Base-by-base conservation (phyloP, 768 basidiomycete species). In the Psilocybe sp. region DNA sequence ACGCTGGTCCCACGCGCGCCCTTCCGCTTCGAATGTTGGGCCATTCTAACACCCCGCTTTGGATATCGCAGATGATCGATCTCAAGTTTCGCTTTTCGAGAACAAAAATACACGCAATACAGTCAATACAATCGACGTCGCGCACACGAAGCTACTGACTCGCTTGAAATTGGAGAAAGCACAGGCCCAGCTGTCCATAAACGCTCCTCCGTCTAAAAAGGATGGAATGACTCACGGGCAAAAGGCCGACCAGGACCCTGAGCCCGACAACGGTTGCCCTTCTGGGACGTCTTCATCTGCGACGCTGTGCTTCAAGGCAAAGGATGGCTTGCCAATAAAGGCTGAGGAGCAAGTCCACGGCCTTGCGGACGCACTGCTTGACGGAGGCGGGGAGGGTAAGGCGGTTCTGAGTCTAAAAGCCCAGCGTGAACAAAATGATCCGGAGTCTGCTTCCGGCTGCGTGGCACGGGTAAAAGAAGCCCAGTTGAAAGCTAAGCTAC, bases 141-240 rank as follows among this genome's bases (percentile, higher is more conserved):
- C 54, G 51, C 76, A 75, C 46, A 58, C 66, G 43, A 62, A 60
- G 58, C 64, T 81, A 49, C 64, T 80, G 47, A 59, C 58, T 50
- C 72, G 68, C 60, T 69, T 82, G 47, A 65, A 70, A 51, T 63
- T 68, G 53, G 79, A 78, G 65, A 77, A 73, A 63, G 53, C 54
- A 38, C 58, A 58, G 23, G 64, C 67, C 54, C 52, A 49, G 37
- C 47, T 36, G 37, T 45, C 47, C 23, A 28, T 28, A 28, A 28
- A 28, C 23, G 23, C 23, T 28, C 23, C 23, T 28, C 23, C 23
- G 23, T 28, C 23, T 7, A 28, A 28, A 28, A 28, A 28, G 23
- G 23, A 28, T 28, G 23, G 23, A 28, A 28, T 28, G 23, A 7
- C 23, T 28, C 23, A 28, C 23, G 23, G 23, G 23, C 23, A 28